These are phyloP conservation scores for Nepenthes alata DNA, from an alignment of 179 eudicot genomes.

Conservation along the genomic window DNA sequence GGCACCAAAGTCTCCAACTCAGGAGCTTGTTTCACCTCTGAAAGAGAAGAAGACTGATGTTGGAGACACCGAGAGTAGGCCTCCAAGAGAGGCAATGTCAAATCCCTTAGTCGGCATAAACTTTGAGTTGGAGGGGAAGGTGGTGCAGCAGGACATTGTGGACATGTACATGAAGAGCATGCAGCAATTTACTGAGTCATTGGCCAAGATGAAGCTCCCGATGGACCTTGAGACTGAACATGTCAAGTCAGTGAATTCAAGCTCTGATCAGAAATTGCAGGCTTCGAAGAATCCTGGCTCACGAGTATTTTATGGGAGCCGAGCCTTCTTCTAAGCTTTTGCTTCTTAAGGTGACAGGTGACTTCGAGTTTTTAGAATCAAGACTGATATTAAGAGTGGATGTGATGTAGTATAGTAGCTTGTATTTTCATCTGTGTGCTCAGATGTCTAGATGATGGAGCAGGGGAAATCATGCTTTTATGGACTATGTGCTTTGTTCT, in stretches of 20 bases:
- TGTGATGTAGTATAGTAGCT: slow-evolving; percentile 18
- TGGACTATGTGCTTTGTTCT: no score
- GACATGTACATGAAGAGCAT: slow-evolving; percentile 98
- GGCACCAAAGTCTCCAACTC: slow-evolving; percentile 25
- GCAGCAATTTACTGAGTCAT: slow-evolving; percentile 89
- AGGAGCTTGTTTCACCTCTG: slow-evolving; percentile 40
- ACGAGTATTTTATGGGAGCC: slow-evolving; percentile 84
- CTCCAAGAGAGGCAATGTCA: slow-evolving; percentile 15
- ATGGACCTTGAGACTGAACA: slow-evolving; percentile 52
- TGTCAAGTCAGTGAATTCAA: slow-evolving; percentile 48
- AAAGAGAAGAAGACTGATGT: slow-evolving; percentile 26
- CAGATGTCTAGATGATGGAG: neutral
- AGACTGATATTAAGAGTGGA: slow-evolving; percentile 24
- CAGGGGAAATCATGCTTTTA: no score
- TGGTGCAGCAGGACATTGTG: slow-evolving; percentile 87
- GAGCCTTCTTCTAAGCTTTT: slow-evolving; percentile 84
- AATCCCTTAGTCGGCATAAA: slow-evolving; percentile 47
- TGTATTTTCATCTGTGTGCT: slow-evolving; percentile 24
- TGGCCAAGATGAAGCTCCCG: slow-evolving; percentile 96
- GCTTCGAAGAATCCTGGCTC: slow-evolving; percentile 59
- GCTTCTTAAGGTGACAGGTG: slow-evolving; percentile 19
- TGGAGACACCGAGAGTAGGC: slow-evolving; percentile 36
- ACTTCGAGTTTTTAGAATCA: slow-evolving; percentile 36
- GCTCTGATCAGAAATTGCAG: slow-evolving; percentile 45
- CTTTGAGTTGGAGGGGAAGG: slow-evolving; percentile 53